Base-by-base conservation (phyloP, 176 grass and related monocot species). In the Phoenix roebelenii region DNA sequence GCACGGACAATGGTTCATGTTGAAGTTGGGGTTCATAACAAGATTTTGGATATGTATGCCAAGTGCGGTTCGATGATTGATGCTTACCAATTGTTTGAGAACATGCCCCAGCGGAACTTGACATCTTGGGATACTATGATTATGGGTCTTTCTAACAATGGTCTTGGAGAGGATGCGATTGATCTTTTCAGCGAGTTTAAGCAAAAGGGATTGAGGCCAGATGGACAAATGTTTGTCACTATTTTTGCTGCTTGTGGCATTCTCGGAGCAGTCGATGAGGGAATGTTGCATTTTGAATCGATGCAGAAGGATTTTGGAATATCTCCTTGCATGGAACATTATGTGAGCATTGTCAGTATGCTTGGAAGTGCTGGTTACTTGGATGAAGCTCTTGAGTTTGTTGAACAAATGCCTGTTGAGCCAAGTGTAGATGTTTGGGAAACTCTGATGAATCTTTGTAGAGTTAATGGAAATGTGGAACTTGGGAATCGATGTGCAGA, bases 261-360 rank as follows among this genome's bases (percentile, higher is more conserved):
- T 72, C 49, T 92, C 49, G 93, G 84, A 14, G 89, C 87, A 51
- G 81, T 98, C 63, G 67, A 92, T 66, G 93, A 98, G 67, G 93
- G 93, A 6, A 83, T 98, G 79, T 68, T 92, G 70, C 84, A 98
- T 85, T 87, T 92, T 49, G 80, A 91, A 81, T 89, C 93, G 54
- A 92, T 98, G 84, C 76, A 98, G 59, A 84, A 85, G 49, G 81
- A 92, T 64, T 98, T 80, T 82, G 71, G 75, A 57, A 85, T 98
- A 60, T 54, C 57, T 78, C 84, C 93, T 78, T 53, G 60, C 55
- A 83, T 83, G 73, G 78, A 84, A 66, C 85, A 89, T 78, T 92
- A 88, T 80, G 73, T 67, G 25, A 72, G 78, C 50, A 79, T 92
- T 85, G 84, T 89, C 59, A 73, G 77, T 82, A 83, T 98, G 93